Conservation (phyloP, 306 rosid species). For the Malus domestica region DNA sequence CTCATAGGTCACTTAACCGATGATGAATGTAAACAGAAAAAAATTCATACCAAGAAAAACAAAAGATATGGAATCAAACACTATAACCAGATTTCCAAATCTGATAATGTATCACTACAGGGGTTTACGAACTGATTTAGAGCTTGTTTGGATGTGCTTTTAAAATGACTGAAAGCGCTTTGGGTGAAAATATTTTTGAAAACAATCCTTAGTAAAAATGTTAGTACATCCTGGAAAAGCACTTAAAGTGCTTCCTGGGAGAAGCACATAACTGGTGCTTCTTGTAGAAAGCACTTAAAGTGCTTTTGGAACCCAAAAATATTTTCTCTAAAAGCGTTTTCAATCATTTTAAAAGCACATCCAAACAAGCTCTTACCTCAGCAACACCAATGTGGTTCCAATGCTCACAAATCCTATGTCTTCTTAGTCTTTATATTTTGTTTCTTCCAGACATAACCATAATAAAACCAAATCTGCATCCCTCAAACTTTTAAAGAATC, state of each 20-base stretch:
- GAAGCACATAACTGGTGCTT: too few relatives aligned
- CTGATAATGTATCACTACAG: not conserved
- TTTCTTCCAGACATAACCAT: not conserved
- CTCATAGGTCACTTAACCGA: not conserved
- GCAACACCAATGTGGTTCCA: not conserved
- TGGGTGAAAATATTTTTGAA: too few relatives aligned
- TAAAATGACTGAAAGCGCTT: too few relatives aligned
- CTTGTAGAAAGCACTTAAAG: too few relatives aligned
- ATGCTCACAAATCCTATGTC: not conserved
- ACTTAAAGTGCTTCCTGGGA: too few relatives aligned
- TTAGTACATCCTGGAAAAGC: too few relatives aligned
- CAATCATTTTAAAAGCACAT: too few relatives aligned
- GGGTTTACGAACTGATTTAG: not conserved
- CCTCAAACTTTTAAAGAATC: not conserved
- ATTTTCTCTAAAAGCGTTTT: too few relatives aligned
- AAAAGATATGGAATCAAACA: not conserved
- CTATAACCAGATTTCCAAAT: not conserved
- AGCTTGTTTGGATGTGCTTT: too few relatives aligned
- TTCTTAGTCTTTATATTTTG: not conserved
- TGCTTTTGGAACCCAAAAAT: too few relatives aligned
- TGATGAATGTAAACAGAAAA: not conserved
- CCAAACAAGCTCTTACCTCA: too few relatives aligned
- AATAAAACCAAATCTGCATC: not conserved
- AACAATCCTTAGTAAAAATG: too few relatives aligned
- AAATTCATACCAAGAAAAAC: not conserved